Evolutionary conservation across 495 filamentous ascomycete species (phyloP).

Genomic region (Aspergillus panamensis): DNA sequence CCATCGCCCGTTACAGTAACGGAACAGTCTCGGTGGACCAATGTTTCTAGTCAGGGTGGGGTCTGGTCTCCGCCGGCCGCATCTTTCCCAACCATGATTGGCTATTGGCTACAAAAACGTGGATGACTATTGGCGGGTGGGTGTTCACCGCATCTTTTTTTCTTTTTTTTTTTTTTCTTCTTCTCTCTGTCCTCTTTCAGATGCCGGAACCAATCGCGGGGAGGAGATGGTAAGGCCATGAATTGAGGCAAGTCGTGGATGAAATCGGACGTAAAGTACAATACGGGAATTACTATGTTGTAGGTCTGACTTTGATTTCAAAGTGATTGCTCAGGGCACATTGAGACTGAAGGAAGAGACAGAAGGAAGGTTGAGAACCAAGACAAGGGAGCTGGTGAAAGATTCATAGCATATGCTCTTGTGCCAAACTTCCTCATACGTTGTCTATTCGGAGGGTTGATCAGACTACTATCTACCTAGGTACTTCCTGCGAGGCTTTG

Average conservation of each 20-base stretch:
- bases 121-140: constrained; percentile 30
- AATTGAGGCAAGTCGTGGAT: neutral
- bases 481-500: neutral
- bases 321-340: neutral
- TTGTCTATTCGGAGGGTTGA: neutral
- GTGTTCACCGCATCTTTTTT: constrained; percentile 42
- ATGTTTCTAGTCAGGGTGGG: constrained; percentile 29
- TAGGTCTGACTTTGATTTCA: neutral
- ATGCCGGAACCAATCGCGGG: constrained; percentile 1
- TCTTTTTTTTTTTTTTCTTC: constrained; percentile 7
- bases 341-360: neutral
- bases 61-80: constrained; percentile 7
- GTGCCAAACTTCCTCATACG: constrained; percentile 8
- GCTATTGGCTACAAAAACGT: constrained; percentile 18
- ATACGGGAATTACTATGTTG: neutral
- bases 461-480: neutral
- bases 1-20: constrained; percentile 14
- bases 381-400: neutral
- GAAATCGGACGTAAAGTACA: neutral
- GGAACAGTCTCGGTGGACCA: constrained; percentile 21
- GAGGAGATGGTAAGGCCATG: neutral
- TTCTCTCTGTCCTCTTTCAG: neutral
- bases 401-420: neutral
- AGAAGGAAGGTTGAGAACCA: neutral
- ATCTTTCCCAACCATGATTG: constrained; percentile 24